These are phyloP conservation scores for Paulownia fortunei DNA, from an alignment of 257 asterid species.

Conservation along the genomic window DNA sequence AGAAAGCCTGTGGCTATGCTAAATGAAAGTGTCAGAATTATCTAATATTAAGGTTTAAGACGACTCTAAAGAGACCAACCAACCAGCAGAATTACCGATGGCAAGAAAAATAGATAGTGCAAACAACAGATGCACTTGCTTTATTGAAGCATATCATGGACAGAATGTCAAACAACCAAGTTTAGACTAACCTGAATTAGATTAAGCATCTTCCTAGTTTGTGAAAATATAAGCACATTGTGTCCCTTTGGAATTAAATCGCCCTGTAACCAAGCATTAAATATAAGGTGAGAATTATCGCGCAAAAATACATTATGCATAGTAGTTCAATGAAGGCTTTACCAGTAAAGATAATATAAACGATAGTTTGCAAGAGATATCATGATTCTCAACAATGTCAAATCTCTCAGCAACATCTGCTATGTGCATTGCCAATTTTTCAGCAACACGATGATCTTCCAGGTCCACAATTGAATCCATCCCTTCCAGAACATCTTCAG, in stretches of 20 bases:
- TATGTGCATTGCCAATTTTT: conserved; percentile 85
- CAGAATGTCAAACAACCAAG: conserved; percentile 20
- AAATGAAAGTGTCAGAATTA: not conserved
- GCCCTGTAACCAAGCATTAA: conserved; percentile 53
- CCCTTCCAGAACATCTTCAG: conserved; percentile 96
- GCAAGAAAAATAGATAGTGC: conserved; percentile 3
- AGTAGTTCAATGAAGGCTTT: conserved; percentile 26
- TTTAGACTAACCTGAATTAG: conserved; percentile 69
- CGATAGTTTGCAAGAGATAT: conserved; percentile 85
- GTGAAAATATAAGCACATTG: conserved; percentile 92
- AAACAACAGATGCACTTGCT: conserved; percentile 13
- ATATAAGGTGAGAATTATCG: conserved; percentile 2
- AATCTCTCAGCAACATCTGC: conserved; percentile 84
- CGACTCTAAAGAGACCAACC: not conserved
- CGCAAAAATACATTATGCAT: not conserved
- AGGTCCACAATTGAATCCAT: conserved; percentile 71
- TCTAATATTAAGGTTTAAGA: not conserved
- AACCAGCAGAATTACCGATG: conserved; percentile 4
- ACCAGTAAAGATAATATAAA: conserved; percentile 84
- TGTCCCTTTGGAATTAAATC: conserved; percentile 87
- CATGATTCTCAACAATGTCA: conserved; percentile 67
- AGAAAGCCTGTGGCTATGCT: not conserved
- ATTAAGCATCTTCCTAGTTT: conserved; percentile 93
- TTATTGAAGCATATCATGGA: conserved; percentile 16
- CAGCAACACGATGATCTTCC: conserved; percentile 82